Evolutionary conservation across 2,329 filamentous ascomycete species (phyloP).

Genomic region (Keithomyces neogunnii): DNA sequence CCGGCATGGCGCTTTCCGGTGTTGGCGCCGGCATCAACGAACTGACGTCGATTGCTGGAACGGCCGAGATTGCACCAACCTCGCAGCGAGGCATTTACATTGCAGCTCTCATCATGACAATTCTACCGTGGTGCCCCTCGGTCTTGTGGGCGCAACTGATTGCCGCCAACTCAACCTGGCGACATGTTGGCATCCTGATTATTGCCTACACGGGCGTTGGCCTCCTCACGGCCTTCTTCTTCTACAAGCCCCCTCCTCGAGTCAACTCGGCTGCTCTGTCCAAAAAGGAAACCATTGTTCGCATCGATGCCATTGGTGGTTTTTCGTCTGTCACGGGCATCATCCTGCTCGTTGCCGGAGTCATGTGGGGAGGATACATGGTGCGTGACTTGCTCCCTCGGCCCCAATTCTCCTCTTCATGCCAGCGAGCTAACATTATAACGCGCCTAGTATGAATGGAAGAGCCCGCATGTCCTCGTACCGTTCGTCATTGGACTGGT

Average conservation of each 20-base stretch:
- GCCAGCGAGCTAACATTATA: background rate
- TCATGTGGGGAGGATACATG: conserved; percentile 30
- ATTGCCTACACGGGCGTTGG: conserved; percentile 43
- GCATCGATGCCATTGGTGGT: conserved; percentile 43
- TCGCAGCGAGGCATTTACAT: conserved; percentile 57
- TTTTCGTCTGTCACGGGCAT: conserved; percentile 39
- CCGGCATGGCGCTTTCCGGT: conserved; percentile 46
- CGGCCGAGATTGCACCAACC: conserved; percentile 59
- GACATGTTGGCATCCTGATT: conserved; percentile 45
- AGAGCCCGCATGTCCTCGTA: conserved; percentile 26
- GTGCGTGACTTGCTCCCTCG: conserved; percentile 7
- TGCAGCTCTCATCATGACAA: conserved; percentile 49
- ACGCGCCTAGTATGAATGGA: conserved; percentile 23
- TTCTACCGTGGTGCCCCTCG: conserved; percentile 51
- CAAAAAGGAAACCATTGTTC: conserved; percentile 27
- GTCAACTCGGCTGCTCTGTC: conserved; percentile 25
- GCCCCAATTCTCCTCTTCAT: too few species aligned
- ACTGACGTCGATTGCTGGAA: conserved; percentile 58
- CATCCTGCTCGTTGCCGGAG: conserved; percentile 40
- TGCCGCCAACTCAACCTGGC: conserved; percentile 37
- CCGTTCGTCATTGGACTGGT: conserved; percentile 31
- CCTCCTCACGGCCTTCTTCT: conserved; percentile 39
- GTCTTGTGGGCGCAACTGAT: conserved; percentile 52
- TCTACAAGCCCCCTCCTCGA: conserved; percentile 45
- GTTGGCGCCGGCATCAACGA: conserved; percentile 60